Evolutionary conservation across 805 yeast genomes (phyloP), one percentile per base, ranked within the genome.

Genomic region (Wickerhamiella spandovensis): DNA sequence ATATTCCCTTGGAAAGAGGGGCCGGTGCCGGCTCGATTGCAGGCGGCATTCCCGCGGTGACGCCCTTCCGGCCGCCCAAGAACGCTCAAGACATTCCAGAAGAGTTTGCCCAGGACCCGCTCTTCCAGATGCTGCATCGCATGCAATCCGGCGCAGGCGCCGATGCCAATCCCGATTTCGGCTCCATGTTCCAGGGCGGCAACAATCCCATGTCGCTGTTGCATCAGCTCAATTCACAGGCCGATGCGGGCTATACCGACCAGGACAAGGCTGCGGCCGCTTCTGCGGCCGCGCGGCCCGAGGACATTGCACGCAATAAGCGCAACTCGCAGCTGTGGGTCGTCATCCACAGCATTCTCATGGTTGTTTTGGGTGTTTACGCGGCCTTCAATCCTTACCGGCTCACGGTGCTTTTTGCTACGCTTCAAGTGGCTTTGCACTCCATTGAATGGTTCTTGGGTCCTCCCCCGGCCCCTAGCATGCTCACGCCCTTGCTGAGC

Each of bases 321-420:
- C 20, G 20, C 9, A n/a, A n/a, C 9, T 4, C 18, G 63, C 51
- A 48, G 17, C 23, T 56, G 25, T 23, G 32, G 32, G 7, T 24
- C 18, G 30, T 10, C 10, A 23, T 59, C 15, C 67, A 62, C 46
- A 28, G 55, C 10, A 35, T 55, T 10, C 17, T 48, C 15, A 52
- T 55, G 49, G 21, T 60, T 8, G 21, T 43, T 3, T 44, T 62
- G 2, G 65, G 63, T 2, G 28, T 57, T 17, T 59, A 60, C 48
- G 52, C 54, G 18, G 54, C 58, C 17, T 49, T 46, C 38, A 57
- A 58, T 51, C 56, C 58, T 39, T 54, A 47, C 54, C 47, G 28
- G 41, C 39, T 58, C 23, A 28, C 58, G 46, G 48, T 44, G 51
- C 47, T 46, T 35, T 64, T 64, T 41, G 44, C 56, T 39, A 53